Percentiles rank a stretch among this genome's conserved stretches.
Conservation (phyloP, 495 filamentous ascomycete genomes). For the Immersiella caudata region DNA sequence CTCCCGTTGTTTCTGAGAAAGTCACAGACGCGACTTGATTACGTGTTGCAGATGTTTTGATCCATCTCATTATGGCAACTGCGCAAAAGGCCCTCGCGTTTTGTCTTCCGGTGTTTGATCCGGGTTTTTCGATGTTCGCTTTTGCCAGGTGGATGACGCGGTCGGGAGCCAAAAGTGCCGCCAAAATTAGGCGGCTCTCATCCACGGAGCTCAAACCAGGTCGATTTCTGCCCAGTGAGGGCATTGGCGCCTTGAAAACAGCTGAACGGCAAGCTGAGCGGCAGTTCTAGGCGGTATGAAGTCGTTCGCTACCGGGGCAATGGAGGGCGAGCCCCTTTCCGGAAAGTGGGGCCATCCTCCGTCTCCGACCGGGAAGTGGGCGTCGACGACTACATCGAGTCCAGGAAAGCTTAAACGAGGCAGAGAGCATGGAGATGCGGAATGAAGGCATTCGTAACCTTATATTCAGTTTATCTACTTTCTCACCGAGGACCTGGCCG, state of each 20-base stretch:
- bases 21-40: too few relatives aligned
- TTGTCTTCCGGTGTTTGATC: too few relatives aligned
- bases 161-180: slow-evolving; percentile 1
- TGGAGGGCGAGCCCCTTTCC: background rate
- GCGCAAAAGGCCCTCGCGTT: too few relatives aligned
- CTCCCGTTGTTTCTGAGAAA: too few relatives aligned
- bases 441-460: background rate
- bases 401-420: background rate
- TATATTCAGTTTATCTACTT: background rate
- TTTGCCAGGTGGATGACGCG: too few relatives aligned
- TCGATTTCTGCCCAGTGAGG: too few relatives aligned
- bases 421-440: background rate
- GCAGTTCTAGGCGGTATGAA: background rate
- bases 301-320: background rate
- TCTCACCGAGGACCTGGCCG: too few relatives aligned
- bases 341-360: background rate
- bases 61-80: too few relatives aligned
- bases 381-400: background rate
- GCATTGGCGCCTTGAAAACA: background rate
- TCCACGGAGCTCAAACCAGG: too few relatives aligned
- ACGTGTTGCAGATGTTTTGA: too few relatives aligned
- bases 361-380: slow-evolving; percentile 9
- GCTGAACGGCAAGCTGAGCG: background rate
- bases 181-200: background rate
- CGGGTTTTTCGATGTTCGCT: too few relatives aligned